A percentile compares a stretch with the other conserved stretches of the same genome.
Evolutionary conservation across 2,329 filamentous ascomycete species (phyloP).

Genomic region (Stenocarpella maydis): DNA sequence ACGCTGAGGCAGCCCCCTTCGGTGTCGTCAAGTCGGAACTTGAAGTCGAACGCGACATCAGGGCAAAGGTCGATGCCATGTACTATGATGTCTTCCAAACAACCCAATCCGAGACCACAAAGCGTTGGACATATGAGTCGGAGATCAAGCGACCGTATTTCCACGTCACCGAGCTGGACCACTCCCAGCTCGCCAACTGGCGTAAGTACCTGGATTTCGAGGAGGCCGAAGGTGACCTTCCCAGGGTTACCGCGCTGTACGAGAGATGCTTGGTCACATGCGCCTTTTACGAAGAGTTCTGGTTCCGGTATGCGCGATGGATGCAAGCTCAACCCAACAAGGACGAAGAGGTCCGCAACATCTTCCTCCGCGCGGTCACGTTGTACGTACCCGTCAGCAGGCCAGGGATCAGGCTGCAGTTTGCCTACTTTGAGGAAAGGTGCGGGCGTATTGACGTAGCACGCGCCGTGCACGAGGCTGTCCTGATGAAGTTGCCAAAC

Average conservation of each 20-base stretch:
- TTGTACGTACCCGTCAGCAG: conserved; percentile 87
- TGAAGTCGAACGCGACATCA: conserved; percentile 85
- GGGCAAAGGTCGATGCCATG: conserved; percentile 79
- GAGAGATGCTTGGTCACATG: conserved; percentile 93
- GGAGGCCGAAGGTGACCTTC: conserved; percentile 81
- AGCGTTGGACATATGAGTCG: conserved; percentile 93
- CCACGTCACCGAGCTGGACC: conserved; percentile 91
- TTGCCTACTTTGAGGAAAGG: conserved; percentile 94
- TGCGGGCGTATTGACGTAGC: conserved; percentile 79
- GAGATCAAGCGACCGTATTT: conserved; percentile 97
- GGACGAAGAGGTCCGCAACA: conserved; percentile 88
- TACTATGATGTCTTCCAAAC: conserved; percentile 82
- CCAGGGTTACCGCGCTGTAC: conserved; percentile 82
- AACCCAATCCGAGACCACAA: conserved; percentile 88
- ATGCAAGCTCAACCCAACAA: conserved; percentile 83
- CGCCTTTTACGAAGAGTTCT: conserved; percentile 96
- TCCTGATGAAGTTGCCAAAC: conserved; percentile 78
- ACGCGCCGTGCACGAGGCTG: conserved; percentile 82
- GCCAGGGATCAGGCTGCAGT: conserved; percentile 85
- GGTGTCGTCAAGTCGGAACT: conserved; percentile 67
- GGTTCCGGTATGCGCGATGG: conserved; percentile 97
- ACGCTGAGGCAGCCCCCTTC: conserved; percentile 66
- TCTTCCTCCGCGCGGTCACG: conserved; percentile 86
- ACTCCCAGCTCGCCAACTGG: conserved; percentile 88
- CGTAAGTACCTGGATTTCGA: conserved; percentile 97